Conservation (phyloP, 1,284 basidiomycete species). For the Moesziomyces sp. region DNA sequence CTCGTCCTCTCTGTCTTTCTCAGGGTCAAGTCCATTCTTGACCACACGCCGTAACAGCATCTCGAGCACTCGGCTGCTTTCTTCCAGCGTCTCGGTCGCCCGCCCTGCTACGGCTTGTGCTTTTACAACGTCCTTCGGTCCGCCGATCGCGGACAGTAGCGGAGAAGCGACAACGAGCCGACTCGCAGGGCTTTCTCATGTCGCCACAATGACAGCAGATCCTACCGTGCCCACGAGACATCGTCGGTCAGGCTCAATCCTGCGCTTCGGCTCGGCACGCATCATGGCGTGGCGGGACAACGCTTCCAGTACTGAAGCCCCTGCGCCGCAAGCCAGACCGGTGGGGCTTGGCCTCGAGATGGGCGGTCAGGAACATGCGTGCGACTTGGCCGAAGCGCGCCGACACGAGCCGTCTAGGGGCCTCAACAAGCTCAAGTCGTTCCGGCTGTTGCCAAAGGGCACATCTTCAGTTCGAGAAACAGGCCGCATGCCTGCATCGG, state of each 20-base stretch:
- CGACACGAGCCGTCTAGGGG: conserved; percentile 5
- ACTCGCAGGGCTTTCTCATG: too few species aligned
- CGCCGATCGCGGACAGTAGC: neutral
- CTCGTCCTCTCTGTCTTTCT: conserved; percentile 21
- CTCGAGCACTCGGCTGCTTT: conserved; percentile 9
- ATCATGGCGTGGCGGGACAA: conserved; percentile 24
- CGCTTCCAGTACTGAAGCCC: neutral
- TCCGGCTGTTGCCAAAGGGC: conserved; percentile 11
- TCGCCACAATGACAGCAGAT: neutral
- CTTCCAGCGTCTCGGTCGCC: neutral
- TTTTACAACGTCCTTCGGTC: neutral
- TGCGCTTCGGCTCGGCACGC: conserved; percentile 22
- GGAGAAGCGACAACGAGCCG: neutral
- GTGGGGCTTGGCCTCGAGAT: conserved; percentile 18
- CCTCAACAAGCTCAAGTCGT: conserved; percentile 20
- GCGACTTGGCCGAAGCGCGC: neutral
- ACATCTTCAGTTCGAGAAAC: neutral
- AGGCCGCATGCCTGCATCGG: neutral
- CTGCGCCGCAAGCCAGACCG: neutral
- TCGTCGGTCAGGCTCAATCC: conserved; percentile 28
- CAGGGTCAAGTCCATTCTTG: neutral
- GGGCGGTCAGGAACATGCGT: neutral
- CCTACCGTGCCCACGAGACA: conserved; percentile 1
- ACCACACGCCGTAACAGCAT: conserved; percentile 14
- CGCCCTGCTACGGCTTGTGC: neutral